Base-by-base conservation (phyloP, 768 basidiomycete species). In the Sarcodon sp. region DNA sequence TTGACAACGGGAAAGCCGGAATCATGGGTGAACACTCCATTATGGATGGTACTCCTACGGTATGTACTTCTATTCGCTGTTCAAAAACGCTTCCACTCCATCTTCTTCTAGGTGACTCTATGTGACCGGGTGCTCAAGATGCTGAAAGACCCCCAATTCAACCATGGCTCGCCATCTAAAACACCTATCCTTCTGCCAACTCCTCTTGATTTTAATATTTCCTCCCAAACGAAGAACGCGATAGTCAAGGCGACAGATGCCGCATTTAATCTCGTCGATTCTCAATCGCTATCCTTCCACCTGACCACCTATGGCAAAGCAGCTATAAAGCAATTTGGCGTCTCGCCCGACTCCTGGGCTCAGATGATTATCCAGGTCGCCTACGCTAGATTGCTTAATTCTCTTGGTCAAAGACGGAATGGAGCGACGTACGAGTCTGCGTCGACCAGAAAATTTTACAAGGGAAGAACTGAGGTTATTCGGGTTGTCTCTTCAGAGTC, bases 381-480 rank as follows among this genome's bases (percentile, higher is more conserved):
- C 6, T 92, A 92, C 62, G 75, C 71, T 49, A 76, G 91, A 1
- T 71, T 90, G 33, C 64, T 81, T 32, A 69, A 72, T 36, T 55
- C 61, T n/a, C 39, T 41, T 27, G 39, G 39, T 4, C 39, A 41
- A 27, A 41, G 27, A 27, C 39, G 39, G 8, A 67, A 68, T 31
- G 90, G 87, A 3, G 87, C 77, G 4, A 91, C 90, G n/a, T 97
- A 97, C 60, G 93, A 97, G 65, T 85, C 89, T 49, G 91, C 91
- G 33, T 82, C 87, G 51, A 92, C 90, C n/a, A 73, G 93, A 33
- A 78, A 75, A 61, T 96, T 86, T 64, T 73, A 75, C 64, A 87
- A 91, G 59, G 93, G 93, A 11, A 75, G 93, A 43, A 97, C 93
- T 21, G 93, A 97, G 66, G 83, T 88, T n/a, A 89, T 97, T 50